phyloP scores from a whole-genome alignment of 2,329 filamentous ascomycete species.

The Rutstroemia sydowiana region DNA sequence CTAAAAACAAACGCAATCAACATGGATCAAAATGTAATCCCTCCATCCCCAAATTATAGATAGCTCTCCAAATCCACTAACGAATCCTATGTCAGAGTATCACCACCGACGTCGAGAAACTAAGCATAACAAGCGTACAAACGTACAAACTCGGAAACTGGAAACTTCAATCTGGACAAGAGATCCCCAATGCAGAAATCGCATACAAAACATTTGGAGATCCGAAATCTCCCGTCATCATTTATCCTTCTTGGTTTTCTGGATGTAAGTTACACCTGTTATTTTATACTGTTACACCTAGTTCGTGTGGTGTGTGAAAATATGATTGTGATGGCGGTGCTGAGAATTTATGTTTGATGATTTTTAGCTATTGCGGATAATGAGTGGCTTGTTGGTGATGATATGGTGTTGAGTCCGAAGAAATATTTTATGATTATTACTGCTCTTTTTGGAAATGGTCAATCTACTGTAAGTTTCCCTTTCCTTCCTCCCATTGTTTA shows the following conservation, averaged over 20 bases:
- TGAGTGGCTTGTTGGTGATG: slow-evolving; percentile 56
- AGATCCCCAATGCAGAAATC: slow-evolving; percentile 56
- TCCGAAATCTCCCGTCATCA: slow-evolving; percentile 52
- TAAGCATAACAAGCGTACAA: slow-evolving; percentile 26
- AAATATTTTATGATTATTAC: slow-evolving; percentile 63
- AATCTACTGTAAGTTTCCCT: slow-evolving; percentile 41
- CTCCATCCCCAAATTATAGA: neutral
- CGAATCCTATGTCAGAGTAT: neutral
- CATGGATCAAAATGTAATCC: no score
- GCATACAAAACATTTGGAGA: slow-evolving; percentile 73
- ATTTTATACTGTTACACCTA: no score
- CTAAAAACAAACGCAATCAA: neutral
- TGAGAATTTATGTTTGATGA: slow-evolving; percentile 17
- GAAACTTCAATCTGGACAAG: slow-evolving; percentile 56
- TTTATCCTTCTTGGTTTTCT: slow-evolving; percentile 74
- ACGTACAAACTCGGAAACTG: slow-evolving; percentile 58
- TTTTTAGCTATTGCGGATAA: slow-evolving; percentile 62
- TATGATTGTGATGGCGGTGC: neutral
- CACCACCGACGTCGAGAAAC: neutral
- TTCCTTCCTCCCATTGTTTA: neutral
- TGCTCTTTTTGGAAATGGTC: slow-evolving; percentile 61
- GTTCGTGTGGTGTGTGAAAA: neutral
- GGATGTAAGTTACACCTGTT: slow-evolving; percentile 38
- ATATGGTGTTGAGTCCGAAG: slow-evolving; percentile 49
- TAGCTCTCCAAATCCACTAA: neutral